phyloP scores from a whole-genome alignment of 2,329 filamentous ascomycete species.

The Fusarium sp. region DNA sequence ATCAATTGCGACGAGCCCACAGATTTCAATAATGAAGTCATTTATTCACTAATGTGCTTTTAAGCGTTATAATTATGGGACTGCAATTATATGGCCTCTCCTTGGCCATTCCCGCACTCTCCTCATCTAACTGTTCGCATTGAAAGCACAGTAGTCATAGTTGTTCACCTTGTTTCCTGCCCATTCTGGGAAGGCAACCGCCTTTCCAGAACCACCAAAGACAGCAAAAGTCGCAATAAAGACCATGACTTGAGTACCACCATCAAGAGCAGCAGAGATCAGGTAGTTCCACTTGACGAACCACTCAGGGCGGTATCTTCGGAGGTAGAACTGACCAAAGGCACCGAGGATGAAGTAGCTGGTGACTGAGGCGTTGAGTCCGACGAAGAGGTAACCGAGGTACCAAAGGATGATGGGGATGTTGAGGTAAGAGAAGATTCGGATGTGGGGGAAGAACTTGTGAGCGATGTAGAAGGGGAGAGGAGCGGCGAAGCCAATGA shows the following conservation, averaged over 20 bases:
- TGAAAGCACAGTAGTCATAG: slow-evolving; percentile 8
- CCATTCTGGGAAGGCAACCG: slow-evolving; percentile 58
- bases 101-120: too few relatives aligned
- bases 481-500: slow-evolving; percentile 48
- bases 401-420: slow-evolving; percentile 53
- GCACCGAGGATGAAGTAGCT: slow-evolving; percentile 61
- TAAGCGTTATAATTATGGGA: too few relatives aligned
- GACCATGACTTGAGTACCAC: slow-evolving; percentile 55
- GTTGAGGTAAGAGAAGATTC: slow-evolving; percentile 56
- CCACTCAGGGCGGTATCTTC: slow-evolving; percentile 58
- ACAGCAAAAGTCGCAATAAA: slow-evolving; percentile 65
- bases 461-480: slow-evolving; percentile 43
- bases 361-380: slow-evolving; percentile 58
- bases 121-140: background rate
- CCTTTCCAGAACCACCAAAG: slow-evolving; percentile 57
- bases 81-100: too few relatives aligned
- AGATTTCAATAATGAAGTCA: too few relatives aligned
- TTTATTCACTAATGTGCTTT: too few relatives aligned
- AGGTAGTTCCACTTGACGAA: slow-evolving; percentile 64
- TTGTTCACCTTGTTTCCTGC: slow-evolving; percentile 57
- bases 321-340: slow-evolving; percentile 60
- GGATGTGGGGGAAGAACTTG: slow-evolving; percentile 51
- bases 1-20: fast-evolving
- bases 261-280: slow-evolving; percentile 60
- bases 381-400: slow-evolving; percentile 7